Evolutionary conservation across 2,329 filamentous ascomycete species (phyloP), one percentile per base, ranked within the genome.

Genomic region (Diaporthe destruens): DNA sequence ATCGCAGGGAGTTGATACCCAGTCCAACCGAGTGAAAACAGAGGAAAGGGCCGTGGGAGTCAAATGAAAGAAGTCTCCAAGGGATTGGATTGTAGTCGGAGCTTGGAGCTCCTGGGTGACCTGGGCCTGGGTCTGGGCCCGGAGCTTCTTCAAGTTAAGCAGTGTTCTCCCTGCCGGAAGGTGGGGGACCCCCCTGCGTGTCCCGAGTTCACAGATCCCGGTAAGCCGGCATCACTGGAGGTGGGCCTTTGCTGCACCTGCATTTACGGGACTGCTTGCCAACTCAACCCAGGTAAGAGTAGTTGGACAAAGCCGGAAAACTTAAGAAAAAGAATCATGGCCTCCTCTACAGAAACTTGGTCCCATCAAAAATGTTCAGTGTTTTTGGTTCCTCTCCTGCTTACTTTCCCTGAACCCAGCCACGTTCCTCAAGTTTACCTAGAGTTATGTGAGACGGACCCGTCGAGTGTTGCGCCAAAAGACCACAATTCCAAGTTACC

Each of bases 121-220:
- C 61, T 66, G 32, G 44, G 47, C 53, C 47, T 53, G n/a, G 59
- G 61, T 66, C 61, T 66, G 61, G 61, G 61, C 61, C 61, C 32
- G 47, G 61, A 66, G 61, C 61, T 66, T 66, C 61, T 39, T 66
- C 61, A 20, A 66, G 32, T 66, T 39, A 53, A 66, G 61, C 47
- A 47, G 44, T 29, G 29, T n/a, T 36, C 47, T 34, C 32, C 61
- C 47, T 66, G 61, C 32, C 61, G 61, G 61, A 25, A 66, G 61
- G 61, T 53, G 61, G 61, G 47, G 47, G 39, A 32, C 47, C 29
- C 29, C 29, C 29, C 29, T 29, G 29, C 61, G 61, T 51, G 39
- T 66, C 53, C 61, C 61, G 61, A 53, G 47, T 53, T 11, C 12
- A 53, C n/a, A 66, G 44, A 66, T 66, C 61, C 47, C 61, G 32